Percentiles rank a stretch among this genome's conserved stretches.
Conservation (phyloP, 257 asterid species). For the Nicotiana undulata region DNA sequence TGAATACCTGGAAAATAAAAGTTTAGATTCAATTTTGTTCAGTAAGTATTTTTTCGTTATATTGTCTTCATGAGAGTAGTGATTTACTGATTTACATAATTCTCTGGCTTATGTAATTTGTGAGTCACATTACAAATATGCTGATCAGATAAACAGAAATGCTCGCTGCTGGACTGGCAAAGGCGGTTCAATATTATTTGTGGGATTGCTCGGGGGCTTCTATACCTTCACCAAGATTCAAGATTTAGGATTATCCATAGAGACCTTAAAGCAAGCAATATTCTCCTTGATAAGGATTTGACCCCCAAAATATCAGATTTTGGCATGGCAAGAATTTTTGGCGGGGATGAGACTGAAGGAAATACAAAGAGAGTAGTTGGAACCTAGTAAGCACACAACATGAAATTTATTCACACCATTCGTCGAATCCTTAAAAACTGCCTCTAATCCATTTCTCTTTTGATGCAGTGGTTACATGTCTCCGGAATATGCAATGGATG, state of each 20-base stretch:
- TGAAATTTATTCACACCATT: background rate
- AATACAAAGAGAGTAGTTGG: slow-evolving; percentile 67
- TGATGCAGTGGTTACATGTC: slow-evolving; percentile 72
- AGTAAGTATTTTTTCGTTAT: slow-evolving; percentile 25
- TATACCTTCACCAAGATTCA: slow-evolving; percentile 78
- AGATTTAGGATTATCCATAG: slow-evolving; percentile 69
- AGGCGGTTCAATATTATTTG: slow-evolving; percentile 58
- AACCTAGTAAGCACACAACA: slow-evolving; percentile 48
- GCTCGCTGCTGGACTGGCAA: slow-evolving; percentile 51
- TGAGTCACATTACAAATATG: background rate
- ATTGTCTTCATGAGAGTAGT: background rate
- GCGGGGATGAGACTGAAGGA: slow-evolving; percentile 67
- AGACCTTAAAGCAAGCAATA: slow-evolving; percentile 75
- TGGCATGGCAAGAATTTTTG: slow-evolving; percentile 83
- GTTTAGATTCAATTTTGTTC: slow-evolving; percentile 59
- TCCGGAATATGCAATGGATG: slow-evolving; percentile 84
- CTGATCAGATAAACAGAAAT: slow-evolving; percentile 35
- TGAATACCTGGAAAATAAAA: slow-evolving; percentile 70
- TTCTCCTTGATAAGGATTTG: slow-evolving; percentile 60
- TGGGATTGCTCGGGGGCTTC: slow-evolving; percentile 63
- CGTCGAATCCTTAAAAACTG: background rate
- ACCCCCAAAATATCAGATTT: slow-evolving; percentile 73
- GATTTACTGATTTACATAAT: background rate
- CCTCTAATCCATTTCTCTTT: background rate
- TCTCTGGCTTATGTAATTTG: background rate